Percentiles rank a stretch among this genome's conserved stretches.
Conservation (phyloP, 2,329 filamentous ascomycete genomes). For the Colletotrichum noveboracense region DNA sequence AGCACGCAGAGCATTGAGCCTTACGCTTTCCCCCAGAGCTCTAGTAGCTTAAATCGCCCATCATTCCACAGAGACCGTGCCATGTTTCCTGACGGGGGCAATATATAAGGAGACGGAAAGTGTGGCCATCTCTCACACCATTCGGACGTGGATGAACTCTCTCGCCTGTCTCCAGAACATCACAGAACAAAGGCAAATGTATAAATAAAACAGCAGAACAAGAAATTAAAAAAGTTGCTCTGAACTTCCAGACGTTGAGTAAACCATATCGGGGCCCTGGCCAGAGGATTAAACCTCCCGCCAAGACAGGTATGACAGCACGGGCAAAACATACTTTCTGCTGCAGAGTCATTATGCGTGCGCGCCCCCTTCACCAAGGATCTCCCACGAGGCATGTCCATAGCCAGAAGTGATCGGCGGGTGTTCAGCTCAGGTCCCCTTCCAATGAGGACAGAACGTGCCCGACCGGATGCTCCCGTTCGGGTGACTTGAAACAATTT, state of each 20-base stretch:
- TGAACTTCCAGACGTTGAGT: background rate
- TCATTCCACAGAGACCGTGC: background rate
- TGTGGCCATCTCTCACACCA: background rate
- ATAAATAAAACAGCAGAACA: background rate
- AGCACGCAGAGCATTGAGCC: background rate
- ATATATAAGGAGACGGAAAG: background rate
- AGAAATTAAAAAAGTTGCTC: background rate
- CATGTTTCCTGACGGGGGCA: background rate
- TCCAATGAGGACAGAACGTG: background rate
- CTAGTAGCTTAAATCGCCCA: background rate
- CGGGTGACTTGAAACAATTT: conserved; percentile 3
- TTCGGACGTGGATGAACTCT: background rate
- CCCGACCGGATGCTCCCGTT: conserved; percentile 17
- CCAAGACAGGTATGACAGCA: background rate
- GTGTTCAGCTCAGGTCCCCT: conserved; percentile 1
- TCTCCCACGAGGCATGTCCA: background rate
- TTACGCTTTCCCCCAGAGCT: background rate
- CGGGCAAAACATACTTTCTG: background rate
- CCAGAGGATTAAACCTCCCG: background rate
- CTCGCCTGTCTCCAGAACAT: background rate
- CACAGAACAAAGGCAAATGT: background rate
- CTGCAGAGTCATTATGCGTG: background rate
- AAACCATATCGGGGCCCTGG: background rate
- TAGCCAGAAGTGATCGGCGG: background rate
- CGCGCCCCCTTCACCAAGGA: background rate